Evolutionary conservation across 2,329 filamentous ascomycete species (phyloP), one percentile per base, ranked within the genome.

Genomic region (Fusarium sp.): DNA sequence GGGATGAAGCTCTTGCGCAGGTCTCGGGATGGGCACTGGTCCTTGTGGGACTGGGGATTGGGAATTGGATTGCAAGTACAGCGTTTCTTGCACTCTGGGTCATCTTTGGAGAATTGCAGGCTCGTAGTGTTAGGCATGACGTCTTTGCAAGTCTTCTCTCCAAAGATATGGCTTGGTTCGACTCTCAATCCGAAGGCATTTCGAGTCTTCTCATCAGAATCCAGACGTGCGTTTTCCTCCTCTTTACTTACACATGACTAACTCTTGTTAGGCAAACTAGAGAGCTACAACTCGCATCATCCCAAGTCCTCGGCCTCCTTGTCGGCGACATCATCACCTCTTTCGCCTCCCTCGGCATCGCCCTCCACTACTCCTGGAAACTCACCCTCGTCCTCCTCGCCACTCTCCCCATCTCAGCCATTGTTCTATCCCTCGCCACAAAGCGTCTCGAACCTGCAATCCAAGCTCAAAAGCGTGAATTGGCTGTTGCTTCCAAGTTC

Each of bases 131-230:
- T 9, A 87, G 93, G 8, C 82, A 85, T 18, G 82, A 80, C 8
- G 79, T 96, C 5, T 97, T 97, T 74, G 73, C 81, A 3, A 86
- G 86, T 4, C 81, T 98, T 35, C 77, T 97, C n/a, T 80, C 82
- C 8, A 93, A 91, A 75, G 88, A 95, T 15, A 88, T 96, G 76
- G 84, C 85, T 44, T 98, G 94, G 94, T 97, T 93, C 74, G 94
- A 98, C 76, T 82, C 84, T 20, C 86, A 90, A 52, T 83, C 87
- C 37, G 89, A 92, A 57, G 95, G 94, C 0, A 85, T 93, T 20
- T 86, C 88, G 2, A 90, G 93, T 20, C 84, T 96, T 41, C 82
- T 97, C 20, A 86, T 90, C 18, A 85, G 89, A 55, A 84, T 94
- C 31, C 91, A 97, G 78, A 90, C 89, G 92, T 94, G 82, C 79